Evolutionary conservation across 2,329 filamentous ascomycete species (phyloP), one percentile per base, ranked within the genome.

Genomic region (Zymoseptoria tritici): DNA sequence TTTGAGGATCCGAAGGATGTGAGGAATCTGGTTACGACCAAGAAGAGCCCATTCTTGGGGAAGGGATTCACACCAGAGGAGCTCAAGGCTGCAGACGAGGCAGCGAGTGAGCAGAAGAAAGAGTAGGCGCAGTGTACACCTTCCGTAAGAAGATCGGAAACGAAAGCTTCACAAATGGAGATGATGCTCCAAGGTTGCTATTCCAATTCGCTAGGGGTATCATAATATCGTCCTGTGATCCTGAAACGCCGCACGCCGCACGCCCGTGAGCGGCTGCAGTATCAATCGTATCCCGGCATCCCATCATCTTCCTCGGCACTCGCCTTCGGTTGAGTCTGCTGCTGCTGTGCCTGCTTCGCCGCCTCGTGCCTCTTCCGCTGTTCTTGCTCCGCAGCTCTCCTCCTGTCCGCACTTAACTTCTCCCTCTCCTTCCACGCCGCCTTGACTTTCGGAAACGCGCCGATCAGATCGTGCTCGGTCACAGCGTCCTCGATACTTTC

Each of bases 401-500:
- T 59, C 21, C 69, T 20, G 19, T 49, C 55, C 49, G 7, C 31
- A n/a, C 13, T 21, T 71, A 3, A 60, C 59, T 51, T 57, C 46
- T 79, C 75, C 31, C 83, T 80, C 64, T 83, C 79, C 76, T 96
- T 96, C 87, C 91, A 96, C 13, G 85, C 86, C 29, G 87, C 83
- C 66, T 89, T 85, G 66, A 97, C 93, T n/a, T 76, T 79, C 46
- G 81, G 82, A 26, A 88, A 88, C 0, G 84, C 81, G 1, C 77
- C 81, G 52, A 92, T 81, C 36, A 99, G 80, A 70, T 99, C 91
- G 59, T 89, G 81, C 75, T 96, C 85, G 0, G 85, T 89, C 9
- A 99, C 91, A 1, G 85, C 86, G 69, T 97, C 91, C 62, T 85
- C 82, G 67, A 99, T 97, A 74, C 90, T 96, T 65, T 93, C 87